Evolutionary conservation across 2,329 filamentous ascomycete species (phyloP), one percentile per base, ranked within the genome.

Genomic region (Tolypocladium amazonense): DNA sequence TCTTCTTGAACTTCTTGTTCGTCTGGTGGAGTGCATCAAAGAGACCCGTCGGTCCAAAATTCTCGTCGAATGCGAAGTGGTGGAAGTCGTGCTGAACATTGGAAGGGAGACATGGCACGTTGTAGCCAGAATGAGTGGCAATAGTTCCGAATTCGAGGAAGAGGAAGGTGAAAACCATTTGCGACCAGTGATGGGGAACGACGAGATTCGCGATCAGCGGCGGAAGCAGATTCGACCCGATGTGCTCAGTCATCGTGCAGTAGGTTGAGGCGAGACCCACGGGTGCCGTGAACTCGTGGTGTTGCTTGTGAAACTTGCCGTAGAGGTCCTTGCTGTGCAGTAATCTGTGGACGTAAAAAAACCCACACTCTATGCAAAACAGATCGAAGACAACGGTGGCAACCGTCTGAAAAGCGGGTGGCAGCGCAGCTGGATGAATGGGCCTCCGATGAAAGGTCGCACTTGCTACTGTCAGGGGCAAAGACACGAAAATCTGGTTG

Each of bases 241-340:
- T 62, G 64, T 81, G 78, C 66, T 82, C 80, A 39, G 78, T 63
- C 0, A 79, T 77, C 62, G 81, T 79, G 1, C 78, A 78, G 62
- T 80, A 82, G 61, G 81, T 77, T 1, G 79, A 75, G 0, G 80
- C 75, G 3, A 82, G 68, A 0, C 78, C 76, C 4, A 83, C 75
- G 2, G 79, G 80, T 1, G 79, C 78, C 0, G 75, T 77, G 69
- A 81, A 82, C 35, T 71, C 70, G 70, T 83, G 80, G 66, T 83
- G 81, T 45, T 71, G 71, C 61, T 81, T 81, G 71, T 82, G 81
- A 62, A 82, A 75, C 37, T 64, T 64, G 15, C 67, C 65, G 71
- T 82, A 82, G 12, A 80, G 66, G 12, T 58, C 61, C 1, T 73
- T 76, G 11, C 70, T 66, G 66, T 82, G 80, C 23, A 83, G 71